Evolutionary conservation across 2,329 filamentous ascomycete genomes (phyloP), one percentile per base, ranked within the genome.

Genomic region (Nothophoma quercina): DNA sequence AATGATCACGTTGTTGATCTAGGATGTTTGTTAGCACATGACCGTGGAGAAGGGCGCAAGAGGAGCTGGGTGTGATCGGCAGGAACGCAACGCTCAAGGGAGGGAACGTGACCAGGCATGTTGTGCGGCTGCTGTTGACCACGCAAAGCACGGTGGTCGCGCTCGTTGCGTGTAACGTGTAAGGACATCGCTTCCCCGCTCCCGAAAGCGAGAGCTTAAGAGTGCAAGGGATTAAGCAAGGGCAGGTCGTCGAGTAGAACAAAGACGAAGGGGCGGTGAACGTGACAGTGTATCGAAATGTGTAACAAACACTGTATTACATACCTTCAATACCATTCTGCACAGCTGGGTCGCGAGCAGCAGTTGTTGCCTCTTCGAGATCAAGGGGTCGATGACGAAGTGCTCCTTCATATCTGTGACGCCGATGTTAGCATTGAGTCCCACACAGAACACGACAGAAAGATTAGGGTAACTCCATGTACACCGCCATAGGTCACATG

Each of bases 301-400:
- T 10, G 38, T 47, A 48, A 54, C 33, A 13, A 38, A 43, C 19
- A 19, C 26, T 44, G n/a, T 33, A 19, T 42, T 56, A 64, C 69
- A 48, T 93, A 88, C 83, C 80, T 85, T 67, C 55, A 74, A 63
- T 35, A 74, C 71, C 93, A 99, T 98, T 63, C 95, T 88, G 82
- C 95, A 98, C 64, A 99, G 82, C 81, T 99, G 95, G 44, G 96
- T 99, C 25, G 95, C 95, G 62, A 99, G 85, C 79, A 97, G 86
- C 56, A 99, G 84, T 79, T 99, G 95, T 80, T 97, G 93, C 78
- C 91, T 90, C 85, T 99, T 99, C 67, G 95, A 95, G 74, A 99
- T 99, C 71, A 99, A 81, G 45, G 95, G 96, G 73, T 99, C 95
- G 73, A 99, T 98, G 63, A 97, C 95, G 77, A 99, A 99, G 63